Conservation (phyloP, 768 basidiomycete genomes). For the Termitomyces titanicus region DNA sequence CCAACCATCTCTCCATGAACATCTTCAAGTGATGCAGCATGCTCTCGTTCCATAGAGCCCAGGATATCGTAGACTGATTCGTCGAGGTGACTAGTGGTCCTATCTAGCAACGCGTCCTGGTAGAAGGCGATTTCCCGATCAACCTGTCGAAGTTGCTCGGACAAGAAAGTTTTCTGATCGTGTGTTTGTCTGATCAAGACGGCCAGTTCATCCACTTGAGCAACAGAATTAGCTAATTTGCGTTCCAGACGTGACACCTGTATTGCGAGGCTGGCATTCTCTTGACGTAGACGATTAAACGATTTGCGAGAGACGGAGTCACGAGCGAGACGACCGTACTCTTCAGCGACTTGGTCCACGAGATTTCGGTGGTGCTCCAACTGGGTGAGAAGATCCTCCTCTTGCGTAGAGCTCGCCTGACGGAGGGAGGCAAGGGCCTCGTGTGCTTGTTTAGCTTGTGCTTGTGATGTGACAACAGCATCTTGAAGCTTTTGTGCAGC, state of each 20-base stretch:
- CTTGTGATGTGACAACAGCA: slow-evolving; percentile 32
- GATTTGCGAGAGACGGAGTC: slow-evolving; percentile 34
- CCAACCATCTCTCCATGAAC: slow-evolving; percentile 9
- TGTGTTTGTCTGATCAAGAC: slow-evolving; percentile 55
- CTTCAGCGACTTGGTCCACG: slow-evolving; percentile 45
- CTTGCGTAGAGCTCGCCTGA: slow-evolving; percentile 30
- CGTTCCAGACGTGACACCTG: slow-evolving; percentile 55
- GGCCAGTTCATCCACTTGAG: slow-evolving; percentile 61
- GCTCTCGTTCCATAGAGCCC: slow-evolving; percentile 6
- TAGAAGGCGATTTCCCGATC: slow-evolving; percentile 30
- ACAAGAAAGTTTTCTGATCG: slow-evolving; percentile 47
- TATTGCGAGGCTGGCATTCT: slow-evolving; percentile 35
- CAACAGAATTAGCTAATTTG: slow-evolving; percentile 65
- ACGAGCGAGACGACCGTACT: slow-evolving; percentile 50
- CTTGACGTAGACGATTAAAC: slow-evolving; percentile 36
- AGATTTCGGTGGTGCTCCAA: slow-evolving; percentile 47
- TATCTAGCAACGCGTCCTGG: not conserved
- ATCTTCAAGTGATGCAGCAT: not conserved
- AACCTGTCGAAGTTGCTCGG: slow-evolving; percentile 28
- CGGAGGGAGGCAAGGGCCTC: slow-evolving; percentile 27
- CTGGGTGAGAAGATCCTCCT: slow-evolving; percentile 44
- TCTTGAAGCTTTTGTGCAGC: slow-evolving; percentile 31
- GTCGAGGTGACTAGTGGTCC: not conserved
- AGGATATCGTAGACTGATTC: not conserved
- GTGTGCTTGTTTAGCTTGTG: slow-evolving; percentile 32